A percentile compares a stretch with the other conserved stretches of the same genome.
phyloP scores from a whole-genome alignment of 805 yeast species.

The Yarrowia sp. region DNA sequence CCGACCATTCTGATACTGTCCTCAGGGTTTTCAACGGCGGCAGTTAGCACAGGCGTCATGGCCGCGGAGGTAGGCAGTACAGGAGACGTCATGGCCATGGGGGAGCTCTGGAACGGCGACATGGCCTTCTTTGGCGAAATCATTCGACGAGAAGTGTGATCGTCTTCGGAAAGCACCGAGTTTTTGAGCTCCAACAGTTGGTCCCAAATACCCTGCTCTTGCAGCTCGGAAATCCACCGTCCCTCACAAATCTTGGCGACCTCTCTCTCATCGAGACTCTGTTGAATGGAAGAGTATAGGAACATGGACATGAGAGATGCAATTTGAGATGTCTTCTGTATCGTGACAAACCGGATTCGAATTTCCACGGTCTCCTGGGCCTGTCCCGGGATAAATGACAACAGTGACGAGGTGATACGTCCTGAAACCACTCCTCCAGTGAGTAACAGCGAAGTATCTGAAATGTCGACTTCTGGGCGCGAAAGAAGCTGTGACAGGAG shows the following conservation, averaged over 20 bases:
- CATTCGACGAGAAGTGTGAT: not conserved
- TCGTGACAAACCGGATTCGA: conserved; percentile 18
- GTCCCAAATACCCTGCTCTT: conserved; percentile 15
- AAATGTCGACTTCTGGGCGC: conserved; percentile 20
- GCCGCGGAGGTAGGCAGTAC: not conserved
- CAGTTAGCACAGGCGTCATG: not conserved
- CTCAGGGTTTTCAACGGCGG: not conserved
- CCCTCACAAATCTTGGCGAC: conserved; percentile 5
- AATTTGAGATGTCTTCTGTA: conserved; percentile 15
- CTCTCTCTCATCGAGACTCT: not conserved
- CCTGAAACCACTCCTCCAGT: conserved; percentile 14
- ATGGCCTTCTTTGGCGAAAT: conserved; percentile 13
- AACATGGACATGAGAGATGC: conserved; percentile 23
- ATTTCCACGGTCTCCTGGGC: conserved; percentile 23
- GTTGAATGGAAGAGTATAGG: conserved; percentile 6
- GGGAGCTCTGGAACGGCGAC: conserved; percentile 14
- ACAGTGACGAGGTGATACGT: conserved; percentile 4
- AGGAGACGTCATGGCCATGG: not conserved
- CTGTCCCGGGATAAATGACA: conserved; percentile 19
- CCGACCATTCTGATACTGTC: not conserved
- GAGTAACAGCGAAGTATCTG: not conserved
- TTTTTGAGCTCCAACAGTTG: conserved; percentile 18
- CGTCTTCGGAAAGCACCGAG: not conserved
- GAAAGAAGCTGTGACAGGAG: conserved; percentile 35
- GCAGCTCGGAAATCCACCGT: conserved; percentile 17